These are phyloP conservation scores for Saxispiralis lemnorum DNA, from an alignment of 495 filamentous ascomycete species.

Conservation along the genomic window DNA sequence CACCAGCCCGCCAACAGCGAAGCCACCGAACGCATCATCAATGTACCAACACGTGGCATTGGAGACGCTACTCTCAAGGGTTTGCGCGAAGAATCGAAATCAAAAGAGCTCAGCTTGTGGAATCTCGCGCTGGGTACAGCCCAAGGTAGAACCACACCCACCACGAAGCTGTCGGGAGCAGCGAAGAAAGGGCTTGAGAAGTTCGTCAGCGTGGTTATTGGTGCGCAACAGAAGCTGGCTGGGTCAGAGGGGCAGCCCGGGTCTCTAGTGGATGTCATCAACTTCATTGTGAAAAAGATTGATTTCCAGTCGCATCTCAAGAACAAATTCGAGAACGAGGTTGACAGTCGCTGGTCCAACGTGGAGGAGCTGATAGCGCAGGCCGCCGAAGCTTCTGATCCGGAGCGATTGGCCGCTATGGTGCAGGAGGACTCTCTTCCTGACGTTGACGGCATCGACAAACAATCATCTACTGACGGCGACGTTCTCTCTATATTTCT, in stretches of 20 bases:
- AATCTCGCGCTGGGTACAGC: constrained; percentile 47
- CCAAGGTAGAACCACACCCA: constrained; percentile 47
- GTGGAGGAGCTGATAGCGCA: constrained; percentile 74
- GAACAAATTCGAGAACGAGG: constrained; percentile 49
- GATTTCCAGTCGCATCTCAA: constrained; percentile 57
- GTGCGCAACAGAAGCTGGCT: constrained; percentile 39
- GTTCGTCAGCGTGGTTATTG: constrained; percentile 46
- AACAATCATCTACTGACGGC: constrained; percentile 40
- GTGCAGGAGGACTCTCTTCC: constrained; percentile 54
- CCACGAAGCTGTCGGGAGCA: constrained; percentile 48
- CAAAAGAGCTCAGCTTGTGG: constrained; percentile 54
- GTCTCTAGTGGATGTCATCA: constrained; percentile 51
- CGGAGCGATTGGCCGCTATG: constrained; percentile 27
- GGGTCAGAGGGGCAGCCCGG: constrained; percentile 27
- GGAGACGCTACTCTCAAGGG: constrained; percentile 63
- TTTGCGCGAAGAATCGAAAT: constrained; percentile 55
- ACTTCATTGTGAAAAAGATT: constrained; percentile 55
- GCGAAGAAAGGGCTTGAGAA: constrained; percentile 46
- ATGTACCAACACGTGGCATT: constrained; percentile 63
- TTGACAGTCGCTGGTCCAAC: constrained; percentile 72
- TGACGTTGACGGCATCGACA: constrained; percentile 54
- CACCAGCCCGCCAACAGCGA: constrained; percentile 80
- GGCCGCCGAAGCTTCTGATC: constrained; percentile 43
- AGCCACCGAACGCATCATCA: constrained; percentile 68
- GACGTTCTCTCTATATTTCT: constrained; percentile 65